These are phyloP conservation scores for Bonia amplexicaulis DNA, from an alignment of 176 grass and related monocot genomes.

Conservation along the genomic window DNA sequence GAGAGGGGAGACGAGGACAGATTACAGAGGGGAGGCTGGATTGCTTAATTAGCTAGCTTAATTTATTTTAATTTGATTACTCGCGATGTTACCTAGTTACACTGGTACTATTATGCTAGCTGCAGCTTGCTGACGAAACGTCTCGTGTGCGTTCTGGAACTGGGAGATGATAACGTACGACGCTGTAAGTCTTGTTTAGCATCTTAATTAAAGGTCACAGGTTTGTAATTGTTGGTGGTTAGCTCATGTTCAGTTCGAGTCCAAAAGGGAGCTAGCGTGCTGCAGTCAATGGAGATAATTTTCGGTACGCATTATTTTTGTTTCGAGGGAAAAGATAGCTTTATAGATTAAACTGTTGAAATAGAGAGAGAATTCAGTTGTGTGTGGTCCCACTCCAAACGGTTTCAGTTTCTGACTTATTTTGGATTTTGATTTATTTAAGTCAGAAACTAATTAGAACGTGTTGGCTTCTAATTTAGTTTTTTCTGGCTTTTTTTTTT, in stretches of 20 bases:
- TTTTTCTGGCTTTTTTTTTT: no score
- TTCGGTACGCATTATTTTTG: no score
- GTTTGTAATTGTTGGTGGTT: neutral
- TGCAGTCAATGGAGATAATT: neutral
- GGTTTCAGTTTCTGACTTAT: no score
- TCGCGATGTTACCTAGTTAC: neutral
- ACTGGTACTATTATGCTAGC: neutral
- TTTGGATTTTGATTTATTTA: no score
- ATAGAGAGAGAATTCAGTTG: no score
- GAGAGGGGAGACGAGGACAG: neutral
- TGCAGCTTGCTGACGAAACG: neutral
- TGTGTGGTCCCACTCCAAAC: no score
- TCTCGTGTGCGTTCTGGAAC: neutral
- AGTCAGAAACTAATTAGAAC: no score
- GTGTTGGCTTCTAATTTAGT: no score
- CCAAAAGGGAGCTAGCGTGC: neutral
- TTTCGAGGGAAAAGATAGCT: no score
- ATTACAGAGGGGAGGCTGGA: neutral
- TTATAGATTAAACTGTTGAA: no score
- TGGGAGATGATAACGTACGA: neutral
- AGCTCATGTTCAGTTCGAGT: neutral
- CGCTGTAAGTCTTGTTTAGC: slow-evolving; percentile 8
- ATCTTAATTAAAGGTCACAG: neutral
- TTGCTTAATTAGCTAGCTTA: neutral
- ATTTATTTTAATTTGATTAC: neutral